phyloP scores from a whole-genome alignment of 2,329 filamentous ascomycete species.

The Curvularia hawaiiensis region DNA sequence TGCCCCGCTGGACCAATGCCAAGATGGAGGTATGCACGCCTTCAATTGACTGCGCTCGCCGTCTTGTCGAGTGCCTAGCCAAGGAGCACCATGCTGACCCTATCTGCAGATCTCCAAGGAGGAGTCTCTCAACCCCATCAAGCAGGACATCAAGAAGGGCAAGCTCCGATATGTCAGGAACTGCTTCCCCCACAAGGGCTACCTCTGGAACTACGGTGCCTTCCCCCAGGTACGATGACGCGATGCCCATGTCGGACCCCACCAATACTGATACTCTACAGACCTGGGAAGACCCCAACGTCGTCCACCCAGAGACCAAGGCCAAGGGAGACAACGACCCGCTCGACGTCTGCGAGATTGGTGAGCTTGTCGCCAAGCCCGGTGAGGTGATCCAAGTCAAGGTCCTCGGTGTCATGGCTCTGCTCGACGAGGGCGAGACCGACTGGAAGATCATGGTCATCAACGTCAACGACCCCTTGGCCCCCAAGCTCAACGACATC shows the following conservation, averaged over 20 bases:
- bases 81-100: constrained; percentile 25
- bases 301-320: constrained; percentile 97
- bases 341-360: constrained; percentile 99
- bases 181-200: constrained; percentile 99
- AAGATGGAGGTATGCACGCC: constrained; percentile 86
- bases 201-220: constrained; percentile 99
- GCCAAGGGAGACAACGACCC: constrained; percentile 99
- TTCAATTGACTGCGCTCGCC: constrained; percentile 12
- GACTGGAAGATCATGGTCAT: constrained; percentile 99
- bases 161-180: constrained; percentile 99
- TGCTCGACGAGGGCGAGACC: constrained; percentile 99
- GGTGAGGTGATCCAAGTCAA: constrained; percentile 99
- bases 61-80: neutral
- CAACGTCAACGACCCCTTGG: constrained; percentile 95
- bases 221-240: constrained; percentile 82
- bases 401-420: constrained; percentile 98
- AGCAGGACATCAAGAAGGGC: constrained; percentile 99
- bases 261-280: constrained; percentile 51
- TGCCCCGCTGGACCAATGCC: constrained; percentile 98
- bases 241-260: constrained; percentile 36
- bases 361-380: constrained; percentile 93
- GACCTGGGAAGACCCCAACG: constrained; percentile 99
- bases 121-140: constrained; percentile 97
- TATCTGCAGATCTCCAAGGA: constrained; percentile 89
- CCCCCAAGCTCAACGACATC: constrained; percentile 95